A percentile compares a stretch with the other conserved stretches of the same genome.
Conservation (phyloP, 1,139 yeast species). For the Zygosaccharomyces sapae region DNA sequence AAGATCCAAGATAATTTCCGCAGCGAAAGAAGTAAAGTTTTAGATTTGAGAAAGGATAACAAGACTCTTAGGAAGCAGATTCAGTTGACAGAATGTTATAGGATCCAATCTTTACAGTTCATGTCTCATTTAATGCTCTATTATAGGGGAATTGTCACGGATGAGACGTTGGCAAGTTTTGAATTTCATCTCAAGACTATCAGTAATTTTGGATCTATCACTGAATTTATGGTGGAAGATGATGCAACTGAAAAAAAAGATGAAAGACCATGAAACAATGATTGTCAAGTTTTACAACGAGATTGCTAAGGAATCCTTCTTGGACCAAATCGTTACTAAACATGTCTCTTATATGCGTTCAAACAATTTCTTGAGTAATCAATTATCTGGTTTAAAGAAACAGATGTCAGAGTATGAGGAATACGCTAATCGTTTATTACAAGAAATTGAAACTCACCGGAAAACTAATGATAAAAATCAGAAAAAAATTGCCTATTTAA, state of each 20-base stretch:
- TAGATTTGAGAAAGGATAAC: constrained; percentile 20
- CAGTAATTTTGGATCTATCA: constrained; percentile 12
- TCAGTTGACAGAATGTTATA: constrained; percentile 21
- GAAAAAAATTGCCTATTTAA: constrained; percentile 5
- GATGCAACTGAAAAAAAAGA: constrained; percentile 13
- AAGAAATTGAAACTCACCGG: constrained; percentile 10
- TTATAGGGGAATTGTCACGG: constrained; percentile 20
- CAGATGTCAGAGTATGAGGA: constrained; percentile 17
- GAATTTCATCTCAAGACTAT: constrained; percentile 19
- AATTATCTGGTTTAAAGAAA: constrained; percentile 20
- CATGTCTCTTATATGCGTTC: constrained; percentile 24
- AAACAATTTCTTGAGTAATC: constrained; percentile 23
- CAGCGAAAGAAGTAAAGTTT: constrained; percentile 23
- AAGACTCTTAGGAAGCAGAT: constrained; percentile 14
- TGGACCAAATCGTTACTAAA: constrained; percentile 25
- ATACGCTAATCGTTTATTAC: constrained; percentile 10
- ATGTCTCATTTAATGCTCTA: constrained; percentile 27
- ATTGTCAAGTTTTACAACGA: constrained; percentile 22
- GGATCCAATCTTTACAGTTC: constrained; percentile 24
- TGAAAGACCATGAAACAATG: constrained; percentile 14
- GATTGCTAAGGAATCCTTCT: constrained; percentile 20
- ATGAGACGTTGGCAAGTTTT: constrained; percentile 18
- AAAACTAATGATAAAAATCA: constrained; percentile 7
- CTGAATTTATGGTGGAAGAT: constrained; percentile 7
- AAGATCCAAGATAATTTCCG: constrained; percentile 21